Base-by-base conservation (phyloP, 1,139 yeast species). In the Eremothecium coryli region DNA sequence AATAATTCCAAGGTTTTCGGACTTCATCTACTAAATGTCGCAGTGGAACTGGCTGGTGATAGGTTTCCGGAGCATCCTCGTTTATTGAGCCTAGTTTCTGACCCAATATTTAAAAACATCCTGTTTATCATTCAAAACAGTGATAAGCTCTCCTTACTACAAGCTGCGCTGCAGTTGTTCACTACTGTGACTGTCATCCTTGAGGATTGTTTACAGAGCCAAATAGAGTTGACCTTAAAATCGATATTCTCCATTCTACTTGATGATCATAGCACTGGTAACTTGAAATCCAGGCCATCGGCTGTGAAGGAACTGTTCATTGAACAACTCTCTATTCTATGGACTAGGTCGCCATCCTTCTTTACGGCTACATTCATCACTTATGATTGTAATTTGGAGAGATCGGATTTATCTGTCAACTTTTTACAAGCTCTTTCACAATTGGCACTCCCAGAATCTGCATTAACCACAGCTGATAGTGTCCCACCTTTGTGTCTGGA, bases 401-500 rank as follows among this genome's bases (percentile, higher is more conserved):
- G 93, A 44, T 70, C 81, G 1, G 96, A 93, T 55, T 61, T 93
- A 39, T 70, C 93, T n/a, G 71, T 70, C 16, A 73, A 73, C 29
- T 62, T 82, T 18, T 58, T 90, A 33, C 80, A 80, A 32, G 73
- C 80, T 37, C 66, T 93, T 36, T 77, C 94, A 41, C 71, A 80
- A 36, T 64, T 84, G 27, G 76, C 95, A 0, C 68, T 82, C 31
- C 93, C 95, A 0, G 93, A 84, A 48, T 71, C 86, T 14, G 90
- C 95, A 0, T 46, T 61, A 5, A 65, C 71, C 49, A 79, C 94
- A 0, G 82, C 96, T 0, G 84, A 82, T 24, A 79, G 75, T 49
- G 95, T 90, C 2, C 97, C 98, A 0, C 96, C 97, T 1, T 70
- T 88, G 8, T 90, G 97, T 50, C 65, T 90, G 31, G 97, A 90